phyloP scores from a whole-genome alignment of 257 asterid species.

The Scutellaria baicalensis region DNA sequence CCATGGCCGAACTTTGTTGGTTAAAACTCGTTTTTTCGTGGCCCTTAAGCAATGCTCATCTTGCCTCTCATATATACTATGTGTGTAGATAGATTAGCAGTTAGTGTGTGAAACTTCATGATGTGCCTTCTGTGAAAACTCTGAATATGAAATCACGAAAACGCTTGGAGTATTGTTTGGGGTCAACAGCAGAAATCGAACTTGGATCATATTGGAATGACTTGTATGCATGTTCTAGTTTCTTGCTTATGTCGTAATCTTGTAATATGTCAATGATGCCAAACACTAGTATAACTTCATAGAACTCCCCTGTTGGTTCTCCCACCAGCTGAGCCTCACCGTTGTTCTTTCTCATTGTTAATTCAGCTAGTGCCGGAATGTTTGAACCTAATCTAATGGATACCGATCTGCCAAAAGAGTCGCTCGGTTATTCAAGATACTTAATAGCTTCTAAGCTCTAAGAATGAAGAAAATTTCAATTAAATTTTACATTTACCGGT shows the following conservation, averaged over 20 bases:
- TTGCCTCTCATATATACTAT: neutral
- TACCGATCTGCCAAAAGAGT: slow-evolving; percentile 24
- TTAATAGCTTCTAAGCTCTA: no score
- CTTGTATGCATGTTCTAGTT: slow-evolving; percentile 95
- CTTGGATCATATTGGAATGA: slow-evolving; percentile 78
- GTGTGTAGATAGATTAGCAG: neutral
- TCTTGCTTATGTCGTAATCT: slow-evolving; percentile 92
- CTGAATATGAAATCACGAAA: slow-evolving; percentile 73
- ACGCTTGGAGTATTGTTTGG: slow-evolving; percentile 75
- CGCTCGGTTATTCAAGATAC: neutral
- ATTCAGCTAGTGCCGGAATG: slow-evolving; percentile 76
- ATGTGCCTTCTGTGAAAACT: slow-evolving; percentile 64
- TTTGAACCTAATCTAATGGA: slow-evolving; percentile 50
- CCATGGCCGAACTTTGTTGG: neutral
- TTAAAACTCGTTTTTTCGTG: neutral
- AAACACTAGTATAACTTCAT: slow-evolving; percentile 71
- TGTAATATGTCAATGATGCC: slow-evolving; percentile 87
- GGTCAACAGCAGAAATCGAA: slow-evolving; percentile 90
- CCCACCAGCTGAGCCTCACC: slow-evolving; percentile 69
- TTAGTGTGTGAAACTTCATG: neutral
- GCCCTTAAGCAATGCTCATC: neutral
- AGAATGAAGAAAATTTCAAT: no score
- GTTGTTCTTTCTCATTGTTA: slow-evolving; percentile 48
- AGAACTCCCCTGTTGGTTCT: slow-evolving; percentile 80
- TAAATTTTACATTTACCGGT: slow-evolving; percentile 13